Conservation (phyloP, 495 filamentous ascomycete genomes). For the Podospora pseudoanserina region DNA sequence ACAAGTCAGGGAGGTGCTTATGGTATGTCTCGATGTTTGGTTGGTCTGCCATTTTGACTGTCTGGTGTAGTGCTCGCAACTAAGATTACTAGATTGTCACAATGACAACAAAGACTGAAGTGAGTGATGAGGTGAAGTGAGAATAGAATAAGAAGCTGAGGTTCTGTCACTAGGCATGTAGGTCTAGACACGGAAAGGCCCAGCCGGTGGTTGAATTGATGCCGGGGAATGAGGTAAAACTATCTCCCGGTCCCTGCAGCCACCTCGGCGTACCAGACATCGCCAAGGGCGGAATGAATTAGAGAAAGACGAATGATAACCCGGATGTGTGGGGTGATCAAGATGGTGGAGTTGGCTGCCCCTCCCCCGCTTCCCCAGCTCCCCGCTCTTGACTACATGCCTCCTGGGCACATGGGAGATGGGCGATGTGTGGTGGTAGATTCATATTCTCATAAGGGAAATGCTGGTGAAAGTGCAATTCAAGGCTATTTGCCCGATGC, state of each 20-base stretch:
- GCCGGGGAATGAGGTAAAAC: constrained; percentile 27
- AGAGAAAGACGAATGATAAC: not conserved
- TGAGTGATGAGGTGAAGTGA: not conserved
- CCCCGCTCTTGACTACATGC: constrained; percentile 3
- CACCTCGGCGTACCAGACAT: not conserved
- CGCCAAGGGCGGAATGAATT: not conserved
- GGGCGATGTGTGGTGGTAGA: not conserved
- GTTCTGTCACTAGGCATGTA: not conserved
- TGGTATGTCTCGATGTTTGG: constrained; percentile 24
- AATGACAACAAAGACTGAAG: not conserved
- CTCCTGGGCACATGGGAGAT: not conserved
- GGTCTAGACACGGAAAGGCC: not conserved
- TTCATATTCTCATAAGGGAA: not conserved
- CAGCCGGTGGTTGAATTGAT: constrained; percentile 23
- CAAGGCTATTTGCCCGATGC: too few relatives aligned
- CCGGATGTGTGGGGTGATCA: constrained; percentile 1
- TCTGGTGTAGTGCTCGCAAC: not conserved
- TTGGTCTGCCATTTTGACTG: constrained; percentile 16
- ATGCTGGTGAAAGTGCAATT: not conserved
- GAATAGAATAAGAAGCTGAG: not conserved
- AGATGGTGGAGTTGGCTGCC: constrained; percentile 1
- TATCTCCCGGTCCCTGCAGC: constrained; percentile 21
- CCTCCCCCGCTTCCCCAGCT: constrained; percentile 9
- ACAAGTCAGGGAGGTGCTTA: constrained; percentile 58
- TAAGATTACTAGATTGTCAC: not conserved